Base-by-base conservation (phyloP, 163 green algal species). In the Prototheca cutis region DNA sequence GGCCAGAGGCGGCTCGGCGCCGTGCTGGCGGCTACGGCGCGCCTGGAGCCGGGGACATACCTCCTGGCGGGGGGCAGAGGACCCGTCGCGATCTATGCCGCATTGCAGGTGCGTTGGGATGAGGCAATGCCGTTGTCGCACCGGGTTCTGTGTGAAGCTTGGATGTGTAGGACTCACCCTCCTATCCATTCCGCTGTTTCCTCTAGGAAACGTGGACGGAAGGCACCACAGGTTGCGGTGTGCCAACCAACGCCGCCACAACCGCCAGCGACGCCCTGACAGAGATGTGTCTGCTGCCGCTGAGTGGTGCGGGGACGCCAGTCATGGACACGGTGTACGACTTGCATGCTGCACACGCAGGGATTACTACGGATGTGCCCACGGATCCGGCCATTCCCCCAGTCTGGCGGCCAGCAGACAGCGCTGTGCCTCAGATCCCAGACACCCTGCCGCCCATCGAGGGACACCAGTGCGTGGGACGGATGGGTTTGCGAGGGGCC, bases 391-490 rank as follows among this genome's bases (percentile, higher is more conserved):
- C 62, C 40, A 45, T 77, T 19, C 61, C 59, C 18, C 69, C 64
- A 19, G 48, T 34, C 32, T 79, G 72, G 72, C 67, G 58, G 6
- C 67, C 54, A 4, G 61, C 58, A 45, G 18, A 40, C 40, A 29
- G 48, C 10, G 48, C 56, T 27, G n/a, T 74, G 1, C 58, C 67
- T 1, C 72, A 79, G 48, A 49, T 79, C 2, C 62, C 63, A 2
- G 57, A 56, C 62, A 79, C 72, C 25, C 77, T 76, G 25, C 62
- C 71, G 32, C 68, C 68, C 17, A 54, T n/a, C n/a, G n/a, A n/a
- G n/a, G n/a, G n/a, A n/a, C n/a, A n/a, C n/a, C n/a, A n/a, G n/a
- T n/a, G n/a, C n/a, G n/a, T n/a, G n/a, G n/a, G n/a, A n/a, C n/a
- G n/a, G n/a, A n/a, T n/a, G n/a, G n/a, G n/a, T n/a, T n/a, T n/a